A percentile compares a stretch with the other conserved stretches of the same genome.
Evolutionary conservation across 805 yeast genomes (phyloP).

Genomic region (Barnettozyma pratensis): DNA sequence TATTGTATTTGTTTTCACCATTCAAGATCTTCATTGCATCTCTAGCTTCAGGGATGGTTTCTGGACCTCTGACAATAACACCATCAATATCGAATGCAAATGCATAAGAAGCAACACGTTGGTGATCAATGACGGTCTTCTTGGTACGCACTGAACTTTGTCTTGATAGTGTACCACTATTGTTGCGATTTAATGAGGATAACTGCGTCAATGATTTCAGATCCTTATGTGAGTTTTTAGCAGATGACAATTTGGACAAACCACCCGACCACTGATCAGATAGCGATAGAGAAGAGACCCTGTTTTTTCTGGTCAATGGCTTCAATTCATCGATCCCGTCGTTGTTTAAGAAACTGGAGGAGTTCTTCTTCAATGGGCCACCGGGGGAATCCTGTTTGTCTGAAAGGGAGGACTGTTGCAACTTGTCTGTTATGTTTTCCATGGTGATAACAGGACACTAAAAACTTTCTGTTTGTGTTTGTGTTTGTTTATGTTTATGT

Average conservation of each 20-base stretch:
- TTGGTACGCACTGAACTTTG: constrained; percentile 32
- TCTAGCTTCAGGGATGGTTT: constrained; percentile 75
- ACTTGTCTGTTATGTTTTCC: neutral
- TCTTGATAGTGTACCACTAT: constrained; percentile 11
- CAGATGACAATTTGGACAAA: constrained; percentile 24
- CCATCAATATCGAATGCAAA: constrained; percentile 95
- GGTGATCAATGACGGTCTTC: constrained; percentile 57
- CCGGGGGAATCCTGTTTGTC: constrained; percentile 1
- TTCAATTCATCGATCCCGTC: constrained; percentile 67
- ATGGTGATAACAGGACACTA: neutral
- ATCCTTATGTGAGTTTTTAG: constrained; percentile 24
- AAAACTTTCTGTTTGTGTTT: too few relatives aligned
- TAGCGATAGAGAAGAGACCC: constrained; percentile 62
- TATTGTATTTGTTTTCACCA: constrained; percentile 72
- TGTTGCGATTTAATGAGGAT: constrained; percentile 5
- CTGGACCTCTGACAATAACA: constrained; percentile 79
- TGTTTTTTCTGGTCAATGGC: constrained; percentile 56
- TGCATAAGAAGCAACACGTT: constrained; percentile 74
- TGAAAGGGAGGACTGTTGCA: neutral
- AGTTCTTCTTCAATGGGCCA: constrained; percentile 19
- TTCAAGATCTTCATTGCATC: constrained; percentile 68
- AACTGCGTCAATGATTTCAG: constrained; percentile 25
- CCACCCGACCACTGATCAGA: constrained; percentile 62
- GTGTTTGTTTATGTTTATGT: too few relatives aligned
- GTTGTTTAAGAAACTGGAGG: constrained; percentile 64